These are phyloP conservation scores for Curvularia eragrostidis DNA, from an alignment of 2,329 filamentous ascomycete species.

Conservation along the genomic window DNA sequence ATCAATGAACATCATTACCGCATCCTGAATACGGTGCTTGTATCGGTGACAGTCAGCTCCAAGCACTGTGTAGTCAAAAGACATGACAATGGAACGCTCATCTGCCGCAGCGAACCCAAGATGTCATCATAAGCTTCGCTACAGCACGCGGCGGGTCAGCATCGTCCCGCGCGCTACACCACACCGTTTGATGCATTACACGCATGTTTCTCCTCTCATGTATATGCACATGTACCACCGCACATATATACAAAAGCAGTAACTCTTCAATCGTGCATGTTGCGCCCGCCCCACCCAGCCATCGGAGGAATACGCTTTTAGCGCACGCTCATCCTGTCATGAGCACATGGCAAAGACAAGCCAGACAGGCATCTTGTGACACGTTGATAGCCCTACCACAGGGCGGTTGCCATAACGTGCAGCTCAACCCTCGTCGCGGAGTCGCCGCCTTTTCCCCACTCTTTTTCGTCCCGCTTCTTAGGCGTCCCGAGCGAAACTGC, in stretches of 20 bases:
- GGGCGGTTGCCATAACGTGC: background rate
- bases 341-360: background rate
- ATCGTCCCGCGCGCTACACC: slow-evolving; percentile 6
- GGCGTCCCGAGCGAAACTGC: slow-evolving; percentile 11
- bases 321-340: background rate
- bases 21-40: background rate
- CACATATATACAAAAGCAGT: background rate
- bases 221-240: background rate
- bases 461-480: slow-evolving; percentile 3
- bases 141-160: slow-evolving; percentile 6
- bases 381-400: background rate
- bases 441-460: slow-evolving; percentile 14
- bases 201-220: background rate
- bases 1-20: background rate
- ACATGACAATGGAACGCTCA: background rate
- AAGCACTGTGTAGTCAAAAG: slow-evolving; percentile 1
- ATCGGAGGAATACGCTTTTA: background rate
- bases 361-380: background rate
- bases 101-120: background rate
- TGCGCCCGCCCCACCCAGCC: background rate
- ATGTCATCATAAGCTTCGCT: slow-evolving; percentile 4
- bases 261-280: background rate
- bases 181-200: background rate
- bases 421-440: slow-evolving; percentile 1
- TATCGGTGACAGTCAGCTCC: slow-evolving; percentile 2